phyloP scores from a whole-genome alignment of 345 rosid genomes.

The Bruguiera gymnorhiza region DNA sequence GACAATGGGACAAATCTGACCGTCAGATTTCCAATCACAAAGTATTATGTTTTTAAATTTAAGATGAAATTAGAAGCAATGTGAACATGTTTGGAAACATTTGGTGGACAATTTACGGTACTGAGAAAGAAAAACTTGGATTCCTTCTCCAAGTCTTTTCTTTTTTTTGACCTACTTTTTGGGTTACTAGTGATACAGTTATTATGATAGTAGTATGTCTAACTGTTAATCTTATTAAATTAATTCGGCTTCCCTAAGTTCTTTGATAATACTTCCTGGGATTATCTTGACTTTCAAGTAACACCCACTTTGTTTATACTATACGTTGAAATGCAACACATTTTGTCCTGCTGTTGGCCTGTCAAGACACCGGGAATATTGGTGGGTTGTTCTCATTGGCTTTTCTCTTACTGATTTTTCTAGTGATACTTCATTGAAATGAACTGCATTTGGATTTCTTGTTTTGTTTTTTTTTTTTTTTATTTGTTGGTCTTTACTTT shows the following conservation, averaged over 20 bases:
- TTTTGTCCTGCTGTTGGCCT: not conserved
- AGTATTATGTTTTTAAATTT: not conserved
- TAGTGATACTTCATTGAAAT: not conserved
- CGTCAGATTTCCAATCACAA: no score
- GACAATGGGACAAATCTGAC: no score
- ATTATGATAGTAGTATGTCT: not conserved
- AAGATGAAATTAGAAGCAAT: not conserved
- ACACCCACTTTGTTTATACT: not conserved
- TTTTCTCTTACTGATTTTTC: not conserved
- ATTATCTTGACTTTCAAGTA: not conserved
- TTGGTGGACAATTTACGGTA: not conserved
- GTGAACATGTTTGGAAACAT: not conserved
- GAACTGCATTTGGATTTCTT: no score
- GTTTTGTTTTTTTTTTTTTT: no score
- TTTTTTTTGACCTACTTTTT: not conserved
- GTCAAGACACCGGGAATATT: conserved; percentile 2
- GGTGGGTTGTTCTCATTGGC: not conserved
- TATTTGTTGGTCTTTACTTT: not conserved
- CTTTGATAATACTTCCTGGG: not conserved
- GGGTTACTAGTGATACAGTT: not conserved
- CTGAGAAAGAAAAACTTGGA: not conserved
- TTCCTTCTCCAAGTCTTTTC: not conserved
- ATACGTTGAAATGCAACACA: not conserved
- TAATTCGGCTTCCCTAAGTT: not conserved
- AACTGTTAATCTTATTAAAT: not conserved